Conservation (phyloP, 2,329 filamentous ascomycete species). For the Calonectria ilicicola region DNA sequence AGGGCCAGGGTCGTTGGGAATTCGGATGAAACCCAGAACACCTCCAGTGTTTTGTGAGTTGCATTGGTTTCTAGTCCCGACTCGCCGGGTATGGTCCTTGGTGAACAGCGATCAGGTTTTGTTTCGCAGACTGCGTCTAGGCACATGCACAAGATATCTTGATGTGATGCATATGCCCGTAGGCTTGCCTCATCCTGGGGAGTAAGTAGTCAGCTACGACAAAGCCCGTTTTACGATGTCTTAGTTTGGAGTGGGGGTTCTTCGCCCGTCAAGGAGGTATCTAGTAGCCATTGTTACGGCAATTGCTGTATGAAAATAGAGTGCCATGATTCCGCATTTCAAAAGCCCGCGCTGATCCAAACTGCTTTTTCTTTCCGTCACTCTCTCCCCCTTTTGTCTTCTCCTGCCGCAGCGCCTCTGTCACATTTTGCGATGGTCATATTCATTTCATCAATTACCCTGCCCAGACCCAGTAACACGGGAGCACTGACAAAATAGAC, state of each 20-base stretch:
- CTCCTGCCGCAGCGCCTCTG: background rate
- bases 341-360: background rate
- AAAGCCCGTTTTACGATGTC: background rate
- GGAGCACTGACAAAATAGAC: constrained; percentile 14
- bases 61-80: constrained; percentile 6
- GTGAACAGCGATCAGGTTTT: background rate
- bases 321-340: background rate
- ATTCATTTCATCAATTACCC: constrained; percentile 8
- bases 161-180: background rate
- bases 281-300: background rate
- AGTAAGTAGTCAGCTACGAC: background rate
- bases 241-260: background rate
- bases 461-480: constrained; percentile 11
- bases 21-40: constrained; percentile 18
- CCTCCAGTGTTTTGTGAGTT: constrained; percentile 12
- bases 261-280: background rate
- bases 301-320: background rate
- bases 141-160: background rate
- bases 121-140: background rate
- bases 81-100: background rate
- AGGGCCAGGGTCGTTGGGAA: constrained; percentile 20
- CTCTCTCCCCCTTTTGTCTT: background rate
- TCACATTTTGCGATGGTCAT: background rate
- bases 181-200: background rate
- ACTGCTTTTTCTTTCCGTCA: too few species aligned